Conservation (phyloP, 768 basidiomycete species). For the Gymnopilus junonius region DNA sequence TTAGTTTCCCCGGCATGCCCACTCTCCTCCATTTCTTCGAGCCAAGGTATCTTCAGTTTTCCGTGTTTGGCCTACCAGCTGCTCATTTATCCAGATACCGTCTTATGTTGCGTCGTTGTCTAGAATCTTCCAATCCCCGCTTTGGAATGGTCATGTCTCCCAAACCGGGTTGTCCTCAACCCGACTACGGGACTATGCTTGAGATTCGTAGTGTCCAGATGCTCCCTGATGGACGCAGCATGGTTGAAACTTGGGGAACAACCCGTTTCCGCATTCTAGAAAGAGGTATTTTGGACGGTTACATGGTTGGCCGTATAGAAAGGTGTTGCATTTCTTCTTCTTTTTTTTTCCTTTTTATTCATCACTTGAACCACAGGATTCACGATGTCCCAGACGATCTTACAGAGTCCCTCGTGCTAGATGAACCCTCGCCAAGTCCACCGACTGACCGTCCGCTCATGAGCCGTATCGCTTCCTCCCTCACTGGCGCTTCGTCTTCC, state of each 20-base stretch:
- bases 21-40: slow-evolving; percentile 93
- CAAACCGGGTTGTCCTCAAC: slow-evolving; percentile 37
- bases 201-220: slow-evolving; percentile 86
- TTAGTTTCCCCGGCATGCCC: slow-evolving; percentile 91
- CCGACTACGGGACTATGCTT: slow-evolving; percentile 93
- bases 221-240: slow-evolving; percentile 87
- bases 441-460: slow-evolving; percentile 16
- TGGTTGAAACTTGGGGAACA: slow-evolving; percentile 68
- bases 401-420: slow-evolving; percentile 29
- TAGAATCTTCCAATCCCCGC: slow-evolving; percentile 72
- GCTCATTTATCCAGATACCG: slow-evolving; percentile 63
- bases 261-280: slow-evolving; percentile 88
- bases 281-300: slow-evolving; percentile 84
- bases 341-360: slow-evolving; percentile 9
- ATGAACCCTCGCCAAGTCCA: slow-evolving; percentile 3
- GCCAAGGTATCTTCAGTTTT: slow-evolving; percentile 55
- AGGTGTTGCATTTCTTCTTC: slow-evolving; percentile 31
- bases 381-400: slow-evolving; percentile 42
- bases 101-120: slow-evolving; percentile 95
- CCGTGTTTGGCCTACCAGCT: background rate
- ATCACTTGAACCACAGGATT: slow-evolving; percentile 26
- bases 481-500: slow-evolving; percentile 12
- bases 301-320: slow-evolving; percentile 85
- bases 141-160: slow-evolving; percentile 94
- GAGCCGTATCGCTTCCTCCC: slow-evolving; percentile 16